phyloP scores from a whole-genome alignment of 1,284 basidiomycete species.

The Xanthoconium separans region DNA sequence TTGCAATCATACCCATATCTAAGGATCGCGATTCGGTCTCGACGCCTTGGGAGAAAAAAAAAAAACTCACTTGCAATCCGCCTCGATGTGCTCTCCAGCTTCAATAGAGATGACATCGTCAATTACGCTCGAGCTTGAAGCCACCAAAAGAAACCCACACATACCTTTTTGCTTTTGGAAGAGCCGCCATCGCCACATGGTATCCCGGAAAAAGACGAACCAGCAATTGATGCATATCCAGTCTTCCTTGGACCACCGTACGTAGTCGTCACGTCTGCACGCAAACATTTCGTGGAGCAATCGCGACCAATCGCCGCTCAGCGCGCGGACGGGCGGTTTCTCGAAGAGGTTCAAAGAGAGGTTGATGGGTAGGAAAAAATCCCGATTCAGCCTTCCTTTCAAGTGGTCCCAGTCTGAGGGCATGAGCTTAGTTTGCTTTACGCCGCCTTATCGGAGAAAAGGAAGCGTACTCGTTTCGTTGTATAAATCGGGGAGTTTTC shows the following conservation, averaged over 20 bases:
- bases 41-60: neutral
- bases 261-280: neutral
- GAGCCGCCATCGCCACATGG: slow-evolving; percentile 6
- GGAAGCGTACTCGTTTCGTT: slow-evolving; percentile 1
- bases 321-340: neutral
- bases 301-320: neutral
- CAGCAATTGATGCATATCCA: neutral
- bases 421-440: neutral
- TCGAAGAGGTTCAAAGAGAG: neutral
- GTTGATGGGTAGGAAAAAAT: neutral
- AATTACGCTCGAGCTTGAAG: neutral
- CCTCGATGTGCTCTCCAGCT: neutral
- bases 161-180: neutral
- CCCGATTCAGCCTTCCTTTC: neutral
- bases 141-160: too few relatives aligned
- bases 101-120: neutral
- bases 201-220: neutral
- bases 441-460: neutral
- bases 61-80: slow-evolving; percentile 3
- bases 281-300: neutral
- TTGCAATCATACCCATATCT: slow-evolving; percentile 4
- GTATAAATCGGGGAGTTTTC: neutral
- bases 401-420: slow-evolving; percentile 1
- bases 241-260: neutral
- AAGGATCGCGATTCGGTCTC: neutral